These are phyloP conservation scores for Neoscytalidium dimidiatum DNA, from an alignment of 2,329 filamentous ascomycete genomes.

Conservation along the genomic window DNA sequence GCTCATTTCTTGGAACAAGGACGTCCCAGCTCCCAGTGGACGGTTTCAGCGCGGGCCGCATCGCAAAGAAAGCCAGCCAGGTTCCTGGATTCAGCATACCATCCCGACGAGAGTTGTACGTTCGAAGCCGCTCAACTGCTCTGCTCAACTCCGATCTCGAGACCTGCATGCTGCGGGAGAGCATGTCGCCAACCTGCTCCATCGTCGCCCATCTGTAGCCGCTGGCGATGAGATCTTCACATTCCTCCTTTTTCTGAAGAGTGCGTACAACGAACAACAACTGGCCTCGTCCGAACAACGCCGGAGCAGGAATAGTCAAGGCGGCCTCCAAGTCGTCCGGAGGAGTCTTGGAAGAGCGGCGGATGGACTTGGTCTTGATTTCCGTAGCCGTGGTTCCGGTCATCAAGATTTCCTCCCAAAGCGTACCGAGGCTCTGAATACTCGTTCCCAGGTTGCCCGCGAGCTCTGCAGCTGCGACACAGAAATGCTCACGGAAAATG, in stretches of 20 bases:
- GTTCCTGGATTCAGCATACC: constrained; percentile 39
- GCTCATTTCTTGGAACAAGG: constrained; percentile 42
- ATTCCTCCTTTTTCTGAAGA: constrained; percentile 59
- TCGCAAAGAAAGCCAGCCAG: constrained; percentile 32
- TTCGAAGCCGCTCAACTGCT: constrained; percentile 66
- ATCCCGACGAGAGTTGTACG: constrained; percentile 49
- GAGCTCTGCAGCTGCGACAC: constrained; percentile 73
- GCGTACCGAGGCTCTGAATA: constrained; percentile 64
- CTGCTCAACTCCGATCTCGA: constrained; percentile 61
- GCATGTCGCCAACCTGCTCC: constrained; percentile 64
- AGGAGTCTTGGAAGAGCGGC: constrained; percentile 1
- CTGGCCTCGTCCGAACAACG: constrained; percentile 68
- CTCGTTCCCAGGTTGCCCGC: constrained; percentile 66
- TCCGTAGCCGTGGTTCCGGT: constrained; percentile 54
- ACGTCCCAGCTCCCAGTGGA: constrained; percentile 46
- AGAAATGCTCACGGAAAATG: constrained; percentile 82
- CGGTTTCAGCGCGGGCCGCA: constrained; percentile 44
- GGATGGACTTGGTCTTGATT: background rate
- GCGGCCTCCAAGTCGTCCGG: constrained; percentile 43
- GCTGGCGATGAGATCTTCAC: constrained; percentile 64
- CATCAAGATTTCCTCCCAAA: constrained; percentile 75
- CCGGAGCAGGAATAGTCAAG: constrained; percentile 32
- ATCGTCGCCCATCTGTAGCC: constrained; percentile 73
- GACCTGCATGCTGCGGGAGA: constrained; percentile 75
- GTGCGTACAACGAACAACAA: constrained; percentile 77